Percentiles rank a stretch among this genome's conserved stretches.
Evolutionary conservation across 2,329 filamentous ascomycete genomes (phyloP).

Genomic region (Cercospora berteroae): DNA sequence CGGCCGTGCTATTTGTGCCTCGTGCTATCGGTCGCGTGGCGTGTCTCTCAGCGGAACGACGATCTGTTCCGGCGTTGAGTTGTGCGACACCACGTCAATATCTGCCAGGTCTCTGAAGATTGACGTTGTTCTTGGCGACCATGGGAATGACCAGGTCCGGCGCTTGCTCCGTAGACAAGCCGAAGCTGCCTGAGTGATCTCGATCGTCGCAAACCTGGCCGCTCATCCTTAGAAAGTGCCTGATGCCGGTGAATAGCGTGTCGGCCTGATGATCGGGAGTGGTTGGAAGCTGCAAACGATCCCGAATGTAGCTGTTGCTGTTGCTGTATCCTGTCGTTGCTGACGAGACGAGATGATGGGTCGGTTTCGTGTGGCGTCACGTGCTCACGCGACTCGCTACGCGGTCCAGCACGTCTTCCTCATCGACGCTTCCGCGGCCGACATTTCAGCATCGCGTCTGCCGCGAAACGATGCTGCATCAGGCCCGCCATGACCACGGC

Average conservation of each 20-base stretch:
- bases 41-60: not conserved
- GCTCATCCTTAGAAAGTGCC: not conserved
- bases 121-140: not conserved
- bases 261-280: not conserved
- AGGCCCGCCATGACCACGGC: conserved; percentile 34
- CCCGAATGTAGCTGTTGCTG: not conserved
- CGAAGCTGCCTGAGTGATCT: not conserved
- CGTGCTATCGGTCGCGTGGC: not conserved
- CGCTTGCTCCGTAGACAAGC: not conserved
- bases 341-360: not conserved
- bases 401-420: not conserved
- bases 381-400: not conserved
- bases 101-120: not conserved
- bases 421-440: not conserved
- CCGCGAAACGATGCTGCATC: not conserved
- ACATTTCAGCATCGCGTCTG: not conserved
- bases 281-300: not conserved
- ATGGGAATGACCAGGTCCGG: not conserved
- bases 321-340: not conserved
- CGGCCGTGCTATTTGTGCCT: not conserved
- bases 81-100: not conserved
- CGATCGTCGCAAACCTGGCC: not conserved
- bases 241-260: not conserved
- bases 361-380: not conserved
- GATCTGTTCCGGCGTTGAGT: not conserved